Base-by-base conservation (phyloP, 2,329 filamentous ascomycete genomes). In the Sporothrix protearum region DNA sequence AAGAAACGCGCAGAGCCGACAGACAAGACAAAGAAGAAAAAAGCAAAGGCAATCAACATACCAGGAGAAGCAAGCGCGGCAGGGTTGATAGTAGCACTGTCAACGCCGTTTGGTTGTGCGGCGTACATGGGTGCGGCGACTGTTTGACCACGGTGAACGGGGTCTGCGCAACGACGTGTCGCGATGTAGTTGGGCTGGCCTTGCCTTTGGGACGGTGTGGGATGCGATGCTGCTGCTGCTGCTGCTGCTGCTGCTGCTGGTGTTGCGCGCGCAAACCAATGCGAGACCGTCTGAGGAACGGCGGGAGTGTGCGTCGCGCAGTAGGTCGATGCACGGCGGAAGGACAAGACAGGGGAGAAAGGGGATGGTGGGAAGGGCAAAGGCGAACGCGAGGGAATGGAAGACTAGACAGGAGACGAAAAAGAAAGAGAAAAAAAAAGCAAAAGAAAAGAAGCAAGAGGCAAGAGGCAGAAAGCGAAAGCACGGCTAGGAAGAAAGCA, bases 61-160 rank as follows among this genome's bases (percentile, higher is more conserved):
- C 92, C 89, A 80, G 90, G 64, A 67, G 45, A 90, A 84, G 91
- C 93, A 84, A 97, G 87, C 75, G 91, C 92, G 79, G 92, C 92
- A 80, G 93, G 93, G 86, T 96, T 93, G 86, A 97, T 96, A 80
- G 93, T 96, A 80, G 91, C 92, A 85, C 91, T 91, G 81, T 92
- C 91, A 87, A 92, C 91, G 82, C 89, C 88, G 85, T 90, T 91
- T 81, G 89, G 86, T 82, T 88, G 85, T 81, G 86, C 84, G 80
- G 87, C 85, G 84, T 86, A 87, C 84, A 86, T 85, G 81, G 81
- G 81, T 78, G 78, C 81, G 81, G 78, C 81, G 80, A 81, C 80
- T 80, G 79, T 80, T 42, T 19, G 80, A 82, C 76, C 78, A 78
- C 78, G 79, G 79, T 81, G 80, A 74, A 79, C 78, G 78, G 81